Evolutionary conservation across 768 basidiomycete genomes (phyloP).

Genomic region (Thelephora aurantiotincta): DNA sequence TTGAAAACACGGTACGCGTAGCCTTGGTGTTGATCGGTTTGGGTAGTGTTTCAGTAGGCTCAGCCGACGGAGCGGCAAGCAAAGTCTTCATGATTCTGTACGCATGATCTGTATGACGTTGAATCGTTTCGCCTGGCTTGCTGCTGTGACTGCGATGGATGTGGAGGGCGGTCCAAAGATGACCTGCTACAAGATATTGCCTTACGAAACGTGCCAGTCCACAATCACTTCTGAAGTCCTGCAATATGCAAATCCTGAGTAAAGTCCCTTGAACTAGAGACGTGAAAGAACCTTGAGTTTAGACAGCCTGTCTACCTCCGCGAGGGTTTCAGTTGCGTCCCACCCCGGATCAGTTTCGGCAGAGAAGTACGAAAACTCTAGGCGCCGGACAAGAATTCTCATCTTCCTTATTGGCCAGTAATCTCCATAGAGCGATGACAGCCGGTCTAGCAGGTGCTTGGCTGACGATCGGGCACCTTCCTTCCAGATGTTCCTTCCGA

Average conservation of each 20-base stretch:
- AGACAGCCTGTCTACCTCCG: slow-evolving; percentile 29
- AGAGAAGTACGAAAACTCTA: slow-evolving; percentile 38
- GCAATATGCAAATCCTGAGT: background rate
- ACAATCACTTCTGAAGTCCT: slow-evolving; percentile 19
- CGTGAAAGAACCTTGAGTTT: slow-evolving; percentile 23
- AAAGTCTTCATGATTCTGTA: slow-evolving; percentile 31
- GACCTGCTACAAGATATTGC: slow-evolving; percentile 40
- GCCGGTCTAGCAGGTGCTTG: slow-evolving; percentile 29
- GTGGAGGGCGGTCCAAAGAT: slow-evolving; percentile 62
- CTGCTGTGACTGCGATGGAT: slow-evolving; percentile 40
- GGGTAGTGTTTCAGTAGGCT: background rate
- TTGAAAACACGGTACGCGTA: slow-evolving; percentile 4
- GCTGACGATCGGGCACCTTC: slow-evolving; percentile 31
- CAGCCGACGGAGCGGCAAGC: slow-evolving; percentile 9
- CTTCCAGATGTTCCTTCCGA: slow-evolving; percentile 46
- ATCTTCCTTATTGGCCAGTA: slow-evolving; percentile 45
- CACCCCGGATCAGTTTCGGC: slow-evolving; percentile 7
- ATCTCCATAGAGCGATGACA: slow-evolving; percentile 33
- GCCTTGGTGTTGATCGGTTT: slow-evolving; percentile 9
- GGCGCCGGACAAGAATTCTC: slow-evolving; percentile 35
- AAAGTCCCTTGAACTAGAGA: background rate
- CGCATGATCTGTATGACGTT: slow-evolving; percentile 39
- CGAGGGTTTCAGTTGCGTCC: slow-evolving; percentile 19
- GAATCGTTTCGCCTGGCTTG: slow-evolving; percentile 30
- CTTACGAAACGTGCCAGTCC: slow-evolving; percentile 15